A percentile compares a stretch with the other conserved stretches of the same genome.
Evolutionary conservation across 73 alveolate genomes (phyloP).

Genomic region (Paramecium tetraurelia): DNA sequence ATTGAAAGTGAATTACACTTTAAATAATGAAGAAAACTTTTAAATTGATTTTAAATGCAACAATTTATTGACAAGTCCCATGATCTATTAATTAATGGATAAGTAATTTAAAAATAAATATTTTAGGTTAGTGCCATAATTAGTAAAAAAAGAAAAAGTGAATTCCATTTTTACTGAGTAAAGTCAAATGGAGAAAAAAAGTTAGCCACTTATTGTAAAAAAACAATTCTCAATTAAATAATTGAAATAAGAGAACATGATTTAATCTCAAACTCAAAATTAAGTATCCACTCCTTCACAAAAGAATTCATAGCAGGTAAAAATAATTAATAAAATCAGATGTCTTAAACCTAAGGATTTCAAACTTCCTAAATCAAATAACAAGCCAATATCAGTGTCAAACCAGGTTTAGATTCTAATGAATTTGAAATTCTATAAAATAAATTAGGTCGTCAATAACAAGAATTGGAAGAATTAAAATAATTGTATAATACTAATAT

Average conservation of each 20-base stretch:
- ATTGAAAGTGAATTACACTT: background rate
- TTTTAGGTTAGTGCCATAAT: background rate
- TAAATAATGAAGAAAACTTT: constrained; percentile 5
- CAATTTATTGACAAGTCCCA: background rate
- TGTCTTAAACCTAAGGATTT: background rate
- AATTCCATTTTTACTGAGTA: background rate
- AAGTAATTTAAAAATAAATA: background rate
- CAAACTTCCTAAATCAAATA: background rate
- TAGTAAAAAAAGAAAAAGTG: background rate
- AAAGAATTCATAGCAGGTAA: background rate
- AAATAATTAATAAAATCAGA: background rate
- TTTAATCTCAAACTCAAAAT: background rate
- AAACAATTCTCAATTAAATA: background rate
- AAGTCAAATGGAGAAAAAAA: background rate
- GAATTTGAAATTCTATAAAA: background rate
- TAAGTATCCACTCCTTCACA: background rate
- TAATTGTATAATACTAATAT: background rate
- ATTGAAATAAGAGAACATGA: background rate
- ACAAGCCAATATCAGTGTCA: background rate
- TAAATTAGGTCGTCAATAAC: background rate
- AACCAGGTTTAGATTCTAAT: background rate
- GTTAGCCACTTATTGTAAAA: background rate
- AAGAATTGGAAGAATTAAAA: constrained; percentile 11
- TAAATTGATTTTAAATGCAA: background rate
- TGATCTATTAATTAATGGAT: background rate